Evolutionary conservation across 1,284 basidiomycete genomes (phyloP).

Genomic region (Neolentinus lepideus): DNA sequence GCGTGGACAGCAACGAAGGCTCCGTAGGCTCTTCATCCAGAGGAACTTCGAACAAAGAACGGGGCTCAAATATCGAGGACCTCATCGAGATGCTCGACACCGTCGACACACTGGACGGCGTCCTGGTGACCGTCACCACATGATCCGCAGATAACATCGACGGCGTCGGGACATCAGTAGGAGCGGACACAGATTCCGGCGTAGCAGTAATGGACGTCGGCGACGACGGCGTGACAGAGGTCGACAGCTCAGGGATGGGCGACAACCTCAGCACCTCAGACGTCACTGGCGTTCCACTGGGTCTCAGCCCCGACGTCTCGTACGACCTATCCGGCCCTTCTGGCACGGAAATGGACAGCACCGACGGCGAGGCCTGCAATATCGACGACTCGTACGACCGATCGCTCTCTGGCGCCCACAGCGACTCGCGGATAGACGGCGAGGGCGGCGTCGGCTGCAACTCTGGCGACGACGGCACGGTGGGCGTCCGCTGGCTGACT

Average conservation of each 20-base stretch:
- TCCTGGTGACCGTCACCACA: constrained; percentile 12
- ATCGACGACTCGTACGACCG: constrained; percentile 64
- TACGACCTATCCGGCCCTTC: constrained; percentile 56
- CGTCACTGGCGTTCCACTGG: constrained; percentile 28
- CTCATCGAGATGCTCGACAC: constrained; percentile 30
- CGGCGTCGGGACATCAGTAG: constrained; percentile 19
- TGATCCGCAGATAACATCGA: constrained; percentile 15
- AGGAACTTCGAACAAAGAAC: constrained; percentile 25
- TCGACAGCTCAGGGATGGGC: constrained; percentile 12
- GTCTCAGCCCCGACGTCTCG: constrained; percentile 40
- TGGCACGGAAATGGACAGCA: constrained; percentile 46
- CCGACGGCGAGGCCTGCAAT: constrained; percentile 58
- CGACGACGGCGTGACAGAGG: constrained; percentile 20
- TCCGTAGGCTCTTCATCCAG: constrained; percentile 36
- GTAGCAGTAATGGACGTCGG: constrained; percentile 12
- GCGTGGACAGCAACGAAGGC: constrained; percentile 45
- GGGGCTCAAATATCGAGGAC: constrained; percentile 25
- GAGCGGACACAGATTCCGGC: constrained; percentile 4
- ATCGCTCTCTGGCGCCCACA: constrained; percentile 56
- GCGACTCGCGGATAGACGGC: constrained; percentile 32
- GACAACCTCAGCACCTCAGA: constrained; percentile 21
- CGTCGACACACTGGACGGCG: constrained; percentile 34
- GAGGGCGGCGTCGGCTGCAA: constrained; percentile 13
- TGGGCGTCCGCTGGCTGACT: constrained; percentile 19
- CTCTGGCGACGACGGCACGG: constrained; percentile 9